Base-by-base conservation (phyloP, 1,139 yeast genomes). In the Suhomyces kunorum region DNA sequence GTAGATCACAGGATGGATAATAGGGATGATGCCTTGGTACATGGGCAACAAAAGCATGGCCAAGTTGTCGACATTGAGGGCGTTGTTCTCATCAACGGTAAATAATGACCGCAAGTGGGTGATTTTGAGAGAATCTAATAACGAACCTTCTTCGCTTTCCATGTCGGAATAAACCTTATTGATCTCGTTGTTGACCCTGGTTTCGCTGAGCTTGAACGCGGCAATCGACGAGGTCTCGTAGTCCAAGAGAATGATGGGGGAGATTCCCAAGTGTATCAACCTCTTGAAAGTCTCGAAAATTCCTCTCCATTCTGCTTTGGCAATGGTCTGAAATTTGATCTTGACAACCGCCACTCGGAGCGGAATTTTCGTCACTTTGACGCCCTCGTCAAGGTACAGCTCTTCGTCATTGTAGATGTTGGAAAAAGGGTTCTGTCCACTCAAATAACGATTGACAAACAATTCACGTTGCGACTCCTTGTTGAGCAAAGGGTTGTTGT, bases 1-100 rank as follows among this genome's bases (percentile, higher is more conserved):
- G 45, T 71, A 80, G 1, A 75, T 76, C 15, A 80, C 59, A 0
- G 90, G 90, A 35, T 76, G 75, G 6, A 85, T 61, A 1, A 84
- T 70, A 0, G 94, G 92, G 2, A 83, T 71, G 9, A 64, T 60
- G 4, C 68, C 68, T 45, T 73, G 78, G 49, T 68, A 70, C 30
- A 72, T 43, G 0, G 78, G 78, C 6, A 71, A 61, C 17, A 73
- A 50, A 2, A 72, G 41, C 53, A 59, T 71, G 36, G 65, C 69
- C 27, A 68, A 46, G 32, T 59, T 55, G 34, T 59, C 60, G 13
- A 67, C 50, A 2, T 38, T 34, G 4, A 53, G 28, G 3, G 35
- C 31, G 8, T 34, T 36, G 3, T 17, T 6, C 8, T 16, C 11
- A 16, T 48, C 43, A 3, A 45, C 46, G 1, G 54, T 45, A 43